phyloP scores from a whole-genome alignment of 331 rosid species.

The Erythrophleum ivorense region DNA sequence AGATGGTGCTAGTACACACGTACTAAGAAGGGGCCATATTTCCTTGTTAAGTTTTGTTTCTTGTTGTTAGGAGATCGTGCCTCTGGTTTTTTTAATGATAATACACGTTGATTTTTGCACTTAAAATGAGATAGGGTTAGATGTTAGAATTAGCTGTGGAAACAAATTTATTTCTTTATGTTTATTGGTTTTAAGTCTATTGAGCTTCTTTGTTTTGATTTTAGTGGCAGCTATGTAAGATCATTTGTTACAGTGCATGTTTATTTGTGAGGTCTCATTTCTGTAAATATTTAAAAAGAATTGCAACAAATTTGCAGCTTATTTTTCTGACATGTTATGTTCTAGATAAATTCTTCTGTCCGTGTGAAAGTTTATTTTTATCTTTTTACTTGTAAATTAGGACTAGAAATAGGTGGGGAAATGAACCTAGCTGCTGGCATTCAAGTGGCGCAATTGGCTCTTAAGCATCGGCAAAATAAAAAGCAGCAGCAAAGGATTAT shows the following conservation, averaged over 20 bases:
- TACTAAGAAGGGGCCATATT: not conserved
- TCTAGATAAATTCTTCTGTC: not conserved
- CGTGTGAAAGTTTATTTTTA: not conserved
- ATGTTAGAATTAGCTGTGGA: constrained; percentile 9
- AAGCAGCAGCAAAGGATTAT: constrained; percentile 98
- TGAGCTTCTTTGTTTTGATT: not conserved
- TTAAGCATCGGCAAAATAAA: constrained; percentile 96
- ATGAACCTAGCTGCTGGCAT: constrained; percentile 93
- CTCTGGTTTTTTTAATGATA: not conserved
- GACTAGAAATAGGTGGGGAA: constrained; percentile 94
- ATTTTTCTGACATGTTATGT: constrained; percentile 11
- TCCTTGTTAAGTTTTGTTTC: not conserved
- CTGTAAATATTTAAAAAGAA: not conserved
- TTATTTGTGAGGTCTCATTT: not conserved
- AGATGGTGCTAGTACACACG: not conserved
- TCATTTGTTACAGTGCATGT: not conserved
- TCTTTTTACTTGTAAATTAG: constrained; percentile 43
- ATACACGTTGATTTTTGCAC: constrained; percentile 12
- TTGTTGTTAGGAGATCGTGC: not conserved
- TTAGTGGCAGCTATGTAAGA: not conserved
- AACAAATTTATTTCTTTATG: not conserved
- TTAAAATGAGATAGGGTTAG: constrained; percentile 30
- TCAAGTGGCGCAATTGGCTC: constrained; percentile 97
- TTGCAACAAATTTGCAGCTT: constrained; percentile 20
- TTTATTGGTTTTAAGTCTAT: not conserved